These are phyloP conservation scores for Kalanchoe fedtschenkoi DNA, from an alignment of 164 flowering plant species.

Conservation along the genomic window DNA sequence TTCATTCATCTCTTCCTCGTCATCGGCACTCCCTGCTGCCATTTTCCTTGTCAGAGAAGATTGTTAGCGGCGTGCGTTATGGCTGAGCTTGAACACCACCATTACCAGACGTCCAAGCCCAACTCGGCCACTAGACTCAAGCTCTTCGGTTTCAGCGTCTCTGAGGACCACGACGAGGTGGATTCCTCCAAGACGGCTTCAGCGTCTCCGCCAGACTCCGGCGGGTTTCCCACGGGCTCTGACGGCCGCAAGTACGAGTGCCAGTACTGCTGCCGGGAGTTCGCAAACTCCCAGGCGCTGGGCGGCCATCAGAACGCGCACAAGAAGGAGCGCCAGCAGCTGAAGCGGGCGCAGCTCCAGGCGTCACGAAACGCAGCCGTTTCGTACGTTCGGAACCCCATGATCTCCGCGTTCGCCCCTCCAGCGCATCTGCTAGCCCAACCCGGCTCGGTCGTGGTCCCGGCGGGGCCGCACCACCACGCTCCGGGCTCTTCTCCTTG, in stretches of 20 bases:
- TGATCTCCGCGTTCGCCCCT: conserved; percentile 49
- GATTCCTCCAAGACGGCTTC: conserved; percentile 16
- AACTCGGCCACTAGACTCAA: conserved; percentile 32
- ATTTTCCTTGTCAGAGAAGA: too few relatives aligned
- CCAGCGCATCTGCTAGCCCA: conserved; percentile 51
- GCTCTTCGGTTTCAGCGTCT: conserved; percentile 73
- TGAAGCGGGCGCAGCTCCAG: conserved; percentile 71
- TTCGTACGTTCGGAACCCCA: conserved; percentile 43
- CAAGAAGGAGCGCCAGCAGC: conserved; percentile 86
- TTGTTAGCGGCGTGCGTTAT: too few relatives aligned
- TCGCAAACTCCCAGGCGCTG: conserved; percentile 92
- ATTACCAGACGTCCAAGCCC: conserved; percentile 10
- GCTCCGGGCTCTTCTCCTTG: conserved; percentile 31
- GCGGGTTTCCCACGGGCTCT: conserved; percentile 13
- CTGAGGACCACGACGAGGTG: conserved; percentile 31
- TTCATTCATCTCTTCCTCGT: not conserved
- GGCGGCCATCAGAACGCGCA: conserved; percentile 99
- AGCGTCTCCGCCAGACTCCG: conserved; percentile 33
- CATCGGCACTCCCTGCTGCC: too few relatives aligned
- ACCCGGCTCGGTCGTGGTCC: not conserved
- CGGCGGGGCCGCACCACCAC: conserved; percentile 12
- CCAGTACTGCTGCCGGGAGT: conserved; percentile 86
- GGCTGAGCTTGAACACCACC: conserved; percentile 40
- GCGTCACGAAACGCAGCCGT: conserved; percentile 54
- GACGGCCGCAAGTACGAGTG: conserved; percentile 85